Base-by-base conservation (phyloP, 495 filamentous ascomycete genomes). In the Aspergillus egyptiacus region DNA sequence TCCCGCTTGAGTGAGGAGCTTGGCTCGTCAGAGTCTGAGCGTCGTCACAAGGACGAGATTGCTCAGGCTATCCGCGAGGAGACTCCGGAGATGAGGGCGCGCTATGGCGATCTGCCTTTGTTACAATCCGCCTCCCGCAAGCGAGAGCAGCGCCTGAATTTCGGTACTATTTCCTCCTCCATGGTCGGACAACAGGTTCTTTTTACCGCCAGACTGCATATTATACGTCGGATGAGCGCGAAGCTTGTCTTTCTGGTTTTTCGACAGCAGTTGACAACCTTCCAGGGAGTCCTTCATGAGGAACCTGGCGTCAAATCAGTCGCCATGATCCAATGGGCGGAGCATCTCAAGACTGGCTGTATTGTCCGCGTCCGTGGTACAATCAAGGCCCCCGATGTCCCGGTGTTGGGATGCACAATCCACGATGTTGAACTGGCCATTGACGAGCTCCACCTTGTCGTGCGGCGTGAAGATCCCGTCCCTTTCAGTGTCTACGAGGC, bases 191-290 rank as follows among this genome's bases (percentile, higher is more conserved):
- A 91, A 63, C 75, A 80, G 37, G 73, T 95, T 36, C 65, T 74
- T 39, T 83, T 96, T 56, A 82, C 85, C n/a, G 90, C 86, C 5
- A 82, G 87, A 57, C 67, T 97, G 28, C 89, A 96, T 63, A 87
- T 90, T 50, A 65, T 88, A 2, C 80, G 91, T 46, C 84, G 85
- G 44, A 84, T 96, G 75, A 88, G 89, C 53, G 79, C 87, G 54
- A 91, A 95, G 66, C 81, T 97, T 65, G 85, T 82, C 50, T 96
- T 96, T 66, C 71, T 95, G 54, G 85, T 93, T 55, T 82, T 97
- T 52, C 81, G 90, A 38, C 85, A 95, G 71, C 83, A 87, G 61
- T 74, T 83, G 27, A 74, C 70, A 50, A 83, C 87, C 3, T 83
- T 95, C 44, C 89, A 95, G 68, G 90, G 82, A 50, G 75, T 86